A percentile compares a stretch with the other conserved stretches of the same genome.
Conservation (phyloP, 2,329 filamentous ascomycete genomes). For the Colletotrichum zoysiae region DNA sequence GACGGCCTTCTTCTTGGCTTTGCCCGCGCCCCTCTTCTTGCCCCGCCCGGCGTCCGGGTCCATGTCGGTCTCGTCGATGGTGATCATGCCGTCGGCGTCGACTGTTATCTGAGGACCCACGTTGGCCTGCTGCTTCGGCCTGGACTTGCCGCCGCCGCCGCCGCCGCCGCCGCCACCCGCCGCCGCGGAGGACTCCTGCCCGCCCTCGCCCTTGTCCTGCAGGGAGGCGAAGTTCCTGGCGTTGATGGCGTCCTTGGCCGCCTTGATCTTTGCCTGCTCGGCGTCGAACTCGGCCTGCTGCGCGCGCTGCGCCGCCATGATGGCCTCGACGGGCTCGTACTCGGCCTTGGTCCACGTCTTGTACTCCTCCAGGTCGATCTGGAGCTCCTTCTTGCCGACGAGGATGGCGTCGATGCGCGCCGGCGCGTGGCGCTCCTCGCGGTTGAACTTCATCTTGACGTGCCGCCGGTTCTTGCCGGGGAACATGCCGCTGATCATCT, state of each 20-base stretch:
- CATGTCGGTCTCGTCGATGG: conserved; percentile 42
- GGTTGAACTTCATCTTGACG: conserved; percentile 86
- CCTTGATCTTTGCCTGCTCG: conserved; percentile 56
- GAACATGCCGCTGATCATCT: conserved; percentile 83
- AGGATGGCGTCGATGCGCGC: conserved; percentile 73
- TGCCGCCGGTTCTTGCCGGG: conserved; percentile 77
- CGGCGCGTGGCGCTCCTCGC: conserved; percentile 78
- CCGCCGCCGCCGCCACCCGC: background rate
- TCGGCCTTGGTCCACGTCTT: conserved; percentile 62
- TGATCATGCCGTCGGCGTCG: conserved; percentile 41
- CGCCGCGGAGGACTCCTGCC: conserved; percentile 31
- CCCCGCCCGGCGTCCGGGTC: conserved; percentile 24
- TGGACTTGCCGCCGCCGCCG: conserved; percentile 10
- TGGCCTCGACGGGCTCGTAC: conserved; percentile 67
- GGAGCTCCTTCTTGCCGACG: conserved; percentile 68
- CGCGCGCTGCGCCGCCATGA: conserved; percentile 67
- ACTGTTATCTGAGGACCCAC: conserved; percentile 35
- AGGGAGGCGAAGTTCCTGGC: conserved; percentile 63
- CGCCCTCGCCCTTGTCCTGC: conserved; percentile 55
- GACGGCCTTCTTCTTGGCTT: conserved; percentile 49
- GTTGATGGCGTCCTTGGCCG: conserved; percentile 62
- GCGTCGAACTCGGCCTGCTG: conserved; percentile 60
- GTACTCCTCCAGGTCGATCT: conserved; percentile 73
- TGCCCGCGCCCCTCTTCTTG: conserved; percentile 52
- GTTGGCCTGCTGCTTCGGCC: conserved; percentile 20